Conservation (phyloP, 768 basidiomycete genomes). For the Tulasnella sp. region DNA sequence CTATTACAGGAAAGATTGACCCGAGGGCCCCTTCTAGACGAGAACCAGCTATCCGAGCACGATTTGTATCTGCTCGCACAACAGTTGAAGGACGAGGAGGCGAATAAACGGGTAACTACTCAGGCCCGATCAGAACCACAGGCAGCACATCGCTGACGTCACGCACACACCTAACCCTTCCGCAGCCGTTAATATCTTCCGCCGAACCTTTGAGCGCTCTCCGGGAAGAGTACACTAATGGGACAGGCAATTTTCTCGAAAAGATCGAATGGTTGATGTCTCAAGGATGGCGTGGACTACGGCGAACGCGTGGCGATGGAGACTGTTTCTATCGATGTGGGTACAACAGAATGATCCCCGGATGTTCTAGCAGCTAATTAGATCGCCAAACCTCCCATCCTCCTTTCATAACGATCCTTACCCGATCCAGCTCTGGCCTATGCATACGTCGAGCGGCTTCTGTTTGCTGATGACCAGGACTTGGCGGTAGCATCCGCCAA, state of each 20-base stretch:
- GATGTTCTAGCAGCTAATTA: background rate
- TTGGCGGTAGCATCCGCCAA: conserved; percentile 56
- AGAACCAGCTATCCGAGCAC: conserved; percentile 12
- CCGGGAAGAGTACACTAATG: conserved; percentile 18
- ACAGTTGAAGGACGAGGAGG: conserved; percentile 30
- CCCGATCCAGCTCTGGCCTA: conserved; percentile 63
- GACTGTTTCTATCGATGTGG: conserved; percentile 82
- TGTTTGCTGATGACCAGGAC: conserved; percentile 52
- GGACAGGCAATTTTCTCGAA: conserved; percentile 52
- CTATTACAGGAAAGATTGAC: background rate
- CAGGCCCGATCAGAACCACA: background rate
- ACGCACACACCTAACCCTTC: background rate
- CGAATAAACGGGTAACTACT: conserved; percentile 22
- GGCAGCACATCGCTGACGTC: background rate
- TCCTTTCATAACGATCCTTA: background rate
- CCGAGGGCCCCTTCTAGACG: background rate
- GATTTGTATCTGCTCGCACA: conserved; percentile 25
- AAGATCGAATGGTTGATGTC: conserved; percentile 74
- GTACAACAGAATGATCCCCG: background rate
- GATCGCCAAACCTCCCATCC: no score
- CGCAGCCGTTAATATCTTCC: conserved; percentile 28
- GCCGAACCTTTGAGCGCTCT: conserved; percentile 4
- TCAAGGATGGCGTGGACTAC: conserved; percentile 66
- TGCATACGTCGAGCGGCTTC: conserved; percentile 74
- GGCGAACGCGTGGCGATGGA: conserved; percentile 75